Evolutionary conservation across 208 protist species (phyloP), one percentile per base, ranked within the genome.

Genomic region (Crithidia expoeki): DNA sequence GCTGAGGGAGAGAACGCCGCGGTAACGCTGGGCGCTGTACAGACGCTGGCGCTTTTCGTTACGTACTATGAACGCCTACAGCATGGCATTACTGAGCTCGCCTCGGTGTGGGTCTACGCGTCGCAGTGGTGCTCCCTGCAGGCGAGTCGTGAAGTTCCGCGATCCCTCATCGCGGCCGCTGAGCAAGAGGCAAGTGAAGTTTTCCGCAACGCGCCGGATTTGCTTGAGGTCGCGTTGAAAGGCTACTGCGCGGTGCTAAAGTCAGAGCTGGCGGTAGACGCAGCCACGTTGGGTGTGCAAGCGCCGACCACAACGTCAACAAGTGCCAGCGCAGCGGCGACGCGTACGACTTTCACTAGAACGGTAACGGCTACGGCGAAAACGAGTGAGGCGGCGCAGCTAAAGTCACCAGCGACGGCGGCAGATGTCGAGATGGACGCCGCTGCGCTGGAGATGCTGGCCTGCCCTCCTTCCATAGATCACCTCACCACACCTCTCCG

Each of bases 81-180:
- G 33, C 42, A 78, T 19, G 78, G 72, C 19, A 52, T 83, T 40
- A 62, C 40, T 7, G 83, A 92, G 79, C 57, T 89, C 2, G 65
- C 64, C 42, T 71, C 65, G 14, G 81, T 92, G 27, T 92, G 86
- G 83, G 75, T 85, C 10, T 88, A 83, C 69, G 58, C 87, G 21
- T 78, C 78, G 25, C 72, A 74, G 33, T 83, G 81, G 74, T 85
- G 79, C 72, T 34, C 76, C n/a, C 36, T 60, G 19, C 67, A 69
- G 21, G 38, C 56, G 2, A 65, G 59, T 2, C 47, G 47, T 47
- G 55, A 28, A 6, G 17, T 67, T 6, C 72, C 72, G 21, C 72
- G 72, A 47, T 65, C 49, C 32, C 62, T 80, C 36, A 12, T 25
- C 27, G 62, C 32, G 12, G 68, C 63, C 25, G 62, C 68, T 7